Evolutionary conservation across 1,284 basidiomycete genomes (phyloP), one percentile per base, ranked within the genome.

Genomic region (Fomitiporia mediterranea): DNA sequence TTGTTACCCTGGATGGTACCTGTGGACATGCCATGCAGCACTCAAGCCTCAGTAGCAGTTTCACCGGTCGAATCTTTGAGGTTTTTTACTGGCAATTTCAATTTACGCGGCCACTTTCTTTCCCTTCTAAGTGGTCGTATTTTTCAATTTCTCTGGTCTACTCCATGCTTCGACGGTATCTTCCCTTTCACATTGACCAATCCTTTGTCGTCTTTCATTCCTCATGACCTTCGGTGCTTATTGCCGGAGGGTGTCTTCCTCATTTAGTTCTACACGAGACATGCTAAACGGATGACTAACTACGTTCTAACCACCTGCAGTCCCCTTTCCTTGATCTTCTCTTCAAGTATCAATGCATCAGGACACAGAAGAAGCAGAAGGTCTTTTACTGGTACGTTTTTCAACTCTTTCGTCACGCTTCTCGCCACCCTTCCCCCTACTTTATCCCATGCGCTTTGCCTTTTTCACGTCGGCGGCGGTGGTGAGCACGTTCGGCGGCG

Each of bases 281-380:
- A 3, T n/a, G 30, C 30, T 51, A 30, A 55, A 17, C 43, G 17
- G 1, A 25, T 13, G 34, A 21, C 47, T 49, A 28, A 21, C 42
- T 9, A 46, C 25, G 42, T 39, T 40, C 35, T 51, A 40, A 51
- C 50, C 23, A 42, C 30, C 32, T 49, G 11, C 65, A 92, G 90
- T 90, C 87, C n/a, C 86, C 86, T n/a, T 88, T 94, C 77, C 77
- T 97, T 15, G 92, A 96, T 66, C 78, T 94, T 32, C 74, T 97
- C 13, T 96, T 95, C 83, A 93, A 94, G 70, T 93, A 91, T 65
- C 91, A 94, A 66, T 94, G 92, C 69, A 95, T 97, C 61, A 83
- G 93, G 40, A 96, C 94, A 0, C 93, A 96, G 69, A 97, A 96
- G 78, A 95, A 95, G 74, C 93, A 94, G 74, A 93, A 94, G 68